Base-by-base conservation (phyloP, 805 yeast genomes). In the Lipomyces yamadae region DNA sequence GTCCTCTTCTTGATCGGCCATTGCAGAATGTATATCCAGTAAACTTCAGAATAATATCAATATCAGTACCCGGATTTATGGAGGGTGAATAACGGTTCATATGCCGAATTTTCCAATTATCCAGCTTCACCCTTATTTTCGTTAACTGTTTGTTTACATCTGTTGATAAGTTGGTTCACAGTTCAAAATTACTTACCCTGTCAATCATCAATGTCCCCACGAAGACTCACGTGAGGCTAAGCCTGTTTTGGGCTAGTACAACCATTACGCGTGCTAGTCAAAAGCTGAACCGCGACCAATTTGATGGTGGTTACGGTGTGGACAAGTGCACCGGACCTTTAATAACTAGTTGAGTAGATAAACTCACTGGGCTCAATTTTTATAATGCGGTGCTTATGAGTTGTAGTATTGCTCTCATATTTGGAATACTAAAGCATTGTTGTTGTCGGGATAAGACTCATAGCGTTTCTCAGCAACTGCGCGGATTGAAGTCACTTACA, bases 1-100 rank as follows among this genome's bases (percentile, higher is more conserved):
- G 72, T 90, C 95, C 50, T 82, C 85, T 61, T 87, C 90, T 39
- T 67, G 66, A 54, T 81, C 86, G 55, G 77, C 73, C 80, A 77
- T 78, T 34, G 39, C 58, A 30, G 42, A 24, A 45, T 33, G 24
- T 24, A 33, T n/a, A 5, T 32, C 7, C 18, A 48, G 18, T 11
- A 24, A 50, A 11, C 34, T 29, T 24, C 30, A 18, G 32, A 29
- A 10, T 64, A 24, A 50, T 24, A 24, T 24, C 24, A 24, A 24
- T 24, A 29, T 30, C 13, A 33, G 52, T 18, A 7, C 29, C 8
- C 13, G 39, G 52, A n/a, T 24, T 24, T 29, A 45, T 24, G 33
- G 33, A 29, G 48, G 18, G 18, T 15, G 48, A n/a, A n/a, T 15
- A 42, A 15, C n/a, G 4, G 48, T 39, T 2, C 24, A 24, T 24